Conservation (phyloP, 75 land plant genomes). For the Pinus albicaulis region DNA sequence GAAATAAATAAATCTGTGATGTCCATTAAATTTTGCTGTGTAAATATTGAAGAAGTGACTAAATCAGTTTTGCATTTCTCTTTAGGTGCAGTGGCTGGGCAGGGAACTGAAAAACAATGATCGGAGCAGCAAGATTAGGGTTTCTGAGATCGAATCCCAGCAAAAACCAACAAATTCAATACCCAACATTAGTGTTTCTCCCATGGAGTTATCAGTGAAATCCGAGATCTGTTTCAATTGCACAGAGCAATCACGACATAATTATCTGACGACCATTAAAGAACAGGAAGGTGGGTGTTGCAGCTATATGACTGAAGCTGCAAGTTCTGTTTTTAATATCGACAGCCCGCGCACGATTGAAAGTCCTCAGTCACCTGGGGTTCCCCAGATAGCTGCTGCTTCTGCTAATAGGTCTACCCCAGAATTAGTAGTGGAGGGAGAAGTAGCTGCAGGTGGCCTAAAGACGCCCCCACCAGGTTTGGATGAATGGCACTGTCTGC, state of each 20-base stretch:
- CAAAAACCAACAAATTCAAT: background rate
- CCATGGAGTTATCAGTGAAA: background rate
- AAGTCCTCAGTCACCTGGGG: background rate
- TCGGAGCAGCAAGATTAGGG: background rate
- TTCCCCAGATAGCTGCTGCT: too few species aligned
- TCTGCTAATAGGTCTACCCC: too few species aligned
- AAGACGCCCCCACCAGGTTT: background rate
- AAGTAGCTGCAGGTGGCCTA: too few species aligned
- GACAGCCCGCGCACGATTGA: constrained; percentile 7
- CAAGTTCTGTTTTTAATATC: background rate
- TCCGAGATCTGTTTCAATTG: background rate
- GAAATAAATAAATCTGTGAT: background rate
- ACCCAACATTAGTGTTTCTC: background rate
- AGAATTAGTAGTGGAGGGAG: too few species aligned
- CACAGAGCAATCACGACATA: background rate
- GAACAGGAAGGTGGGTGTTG: background rate
- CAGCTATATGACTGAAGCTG: background rate
- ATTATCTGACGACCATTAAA: background rate
- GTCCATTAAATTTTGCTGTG: background rate
- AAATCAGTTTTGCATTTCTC: background rate
- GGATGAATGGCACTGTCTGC: too few species aligned
- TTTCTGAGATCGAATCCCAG: background rate
- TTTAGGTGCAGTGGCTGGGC: background rate
- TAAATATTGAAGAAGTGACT: background rate
- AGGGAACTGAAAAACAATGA: background rate